phyloP scores from a whole-genome alignment of 2,329 filamentous ascomycete species.

The Aspergillus brunneoviolaceus region DNA sequence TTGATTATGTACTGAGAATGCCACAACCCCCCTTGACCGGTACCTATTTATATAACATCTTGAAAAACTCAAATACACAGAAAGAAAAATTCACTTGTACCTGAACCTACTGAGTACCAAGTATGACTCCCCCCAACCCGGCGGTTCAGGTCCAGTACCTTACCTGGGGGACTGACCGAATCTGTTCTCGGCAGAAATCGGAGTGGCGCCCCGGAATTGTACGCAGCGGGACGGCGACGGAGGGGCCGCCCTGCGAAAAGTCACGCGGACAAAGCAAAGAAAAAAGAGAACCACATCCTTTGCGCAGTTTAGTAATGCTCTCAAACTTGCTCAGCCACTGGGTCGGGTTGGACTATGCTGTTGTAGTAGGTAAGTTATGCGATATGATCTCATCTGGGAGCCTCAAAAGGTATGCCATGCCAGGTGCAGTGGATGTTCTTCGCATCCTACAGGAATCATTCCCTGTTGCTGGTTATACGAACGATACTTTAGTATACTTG shows the following conservation, averaged over 20 bases:
- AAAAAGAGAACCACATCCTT: not conserved
- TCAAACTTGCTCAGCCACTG: conserved; percentile 1
- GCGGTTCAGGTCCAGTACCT: not conserved
- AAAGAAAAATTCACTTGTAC: not conserved
- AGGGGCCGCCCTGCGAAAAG: not conserved
- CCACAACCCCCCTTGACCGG: not conserved
- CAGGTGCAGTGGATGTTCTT: too few species aligned
- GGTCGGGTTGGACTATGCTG: not conserved
- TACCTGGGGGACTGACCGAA: not conserved
- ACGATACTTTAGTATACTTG: too few species aligned
- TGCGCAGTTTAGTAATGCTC: not conserved
- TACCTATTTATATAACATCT: not conserved
- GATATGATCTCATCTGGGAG: not conserved
- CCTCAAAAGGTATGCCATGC: too few species aligned
- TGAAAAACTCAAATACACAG: not conserved
- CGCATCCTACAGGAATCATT: not conserved
- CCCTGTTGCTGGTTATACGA: not conserved
- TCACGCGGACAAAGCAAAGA: conserved; percentile 1
- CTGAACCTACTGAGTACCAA: not conserved
- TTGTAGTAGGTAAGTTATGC: not conserved
- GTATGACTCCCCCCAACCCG: not conserved
- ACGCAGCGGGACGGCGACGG: not conserved
- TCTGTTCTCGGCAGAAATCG: conserved; percentile 19
- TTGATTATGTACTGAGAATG: not conserved
- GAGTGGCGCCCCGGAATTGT: conserved; percentile 10